Conservation (phyloP, 495 filamentous ascomycete species). For the Daldinia caldariorum region DNA sequence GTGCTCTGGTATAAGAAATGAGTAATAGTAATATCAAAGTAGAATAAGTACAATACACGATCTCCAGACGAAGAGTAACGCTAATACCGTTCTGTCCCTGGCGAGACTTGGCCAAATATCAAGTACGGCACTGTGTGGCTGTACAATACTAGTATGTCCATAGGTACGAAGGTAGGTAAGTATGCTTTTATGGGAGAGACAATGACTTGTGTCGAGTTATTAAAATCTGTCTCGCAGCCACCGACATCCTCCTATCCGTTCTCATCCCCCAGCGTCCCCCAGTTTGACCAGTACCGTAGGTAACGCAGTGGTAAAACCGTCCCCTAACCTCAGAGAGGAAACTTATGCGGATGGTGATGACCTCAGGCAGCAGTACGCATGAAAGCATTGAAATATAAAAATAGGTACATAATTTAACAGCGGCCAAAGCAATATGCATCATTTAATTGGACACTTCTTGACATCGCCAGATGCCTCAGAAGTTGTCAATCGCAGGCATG, state of each 20-base stretch:
- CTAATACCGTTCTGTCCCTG: constrained; percentile 32
- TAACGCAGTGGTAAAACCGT: constrained; percentile 27
- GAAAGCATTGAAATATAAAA: constrained; percentile 26
- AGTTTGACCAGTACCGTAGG: constrained; percentile 18
- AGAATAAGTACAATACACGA: constrained; percentile 38
- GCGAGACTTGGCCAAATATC: constrained; percentile 21
- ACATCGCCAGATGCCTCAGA: constrained; percentile 12
- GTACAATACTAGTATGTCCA: constrained; percentile 5
- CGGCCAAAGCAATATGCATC: constrained; percentile 6
- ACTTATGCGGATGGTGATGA: constrained; percentile 33
- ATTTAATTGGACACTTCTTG: constrained; percentile 22
- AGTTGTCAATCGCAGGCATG: constrained; percentile 22
- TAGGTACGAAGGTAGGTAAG: no score
- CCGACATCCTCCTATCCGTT: constrained; percentile 17
- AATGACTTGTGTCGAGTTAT: constrained; percentile 32
- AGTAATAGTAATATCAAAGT: constrained; percentile 39
- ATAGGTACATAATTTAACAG: constrained; percentile 21
- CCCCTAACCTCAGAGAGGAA: constrained; percentile 40
- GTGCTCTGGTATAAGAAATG: constrained; percentile 41
- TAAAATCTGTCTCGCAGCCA: constrained; percentile 40
- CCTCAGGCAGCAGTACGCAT: constrained; percentile 19
- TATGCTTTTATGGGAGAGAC: constrained; percentile 15
- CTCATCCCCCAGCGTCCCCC: constrained; percentile 10
- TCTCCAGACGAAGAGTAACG: constrained; percentile 24
- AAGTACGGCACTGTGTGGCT: constrained; percentile 34